phyloP scores from a whole-genome alignment of 2,329 filamentous ascomycete species.

The Aspergillus sp. region DNA sequence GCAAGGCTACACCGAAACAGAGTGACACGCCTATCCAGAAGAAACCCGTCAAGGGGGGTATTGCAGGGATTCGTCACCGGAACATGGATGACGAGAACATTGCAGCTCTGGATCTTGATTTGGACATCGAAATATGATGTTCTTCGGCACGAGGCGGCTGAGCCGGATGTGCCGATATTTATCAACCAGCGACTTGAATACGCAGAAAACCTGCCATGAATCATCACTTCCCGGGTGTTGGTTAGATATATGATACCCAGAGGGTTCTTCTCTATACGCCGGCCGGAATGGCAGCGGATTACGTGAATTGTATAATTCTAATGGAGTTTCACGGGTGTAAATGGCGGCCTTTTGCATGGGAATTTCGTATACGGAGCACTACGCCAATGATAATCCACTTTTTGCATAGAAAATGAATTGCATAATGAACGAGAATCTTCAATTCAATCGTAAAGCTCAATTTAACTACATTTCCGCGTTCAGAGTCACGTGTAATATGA shows the following conservation, averaged over 20 bases:
- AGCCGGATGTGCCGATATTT: too few relatives aligned
- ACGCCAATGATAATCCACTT: not conserved
- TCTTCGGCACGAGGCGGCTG: not conserved
- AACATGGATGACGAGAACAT: slow-evolving; percentile 91
- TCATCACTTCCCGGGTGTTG: not conserved
- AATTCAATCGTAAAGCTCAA: not conserved
- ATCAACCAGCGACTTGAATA: too few relatives aligned
- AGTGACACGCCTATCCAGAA: slow-evolving; percentile 32
- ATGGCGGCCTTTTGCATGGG: slow-evolving; percentile 1
- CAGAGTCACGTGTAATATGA: not conserved
- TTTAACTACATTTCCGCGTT: not conserved
- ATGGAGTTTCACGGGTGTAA: not conserved
- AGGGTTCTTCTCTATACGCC: not conserved
- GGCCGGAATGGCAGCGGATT: not conserved
- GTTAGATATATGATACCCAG: not conserved
- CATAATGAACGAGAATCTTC: not conserved
- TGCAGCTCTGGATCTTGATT: slow-evolving; percentile 77
- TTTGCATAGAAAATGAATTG: slow-evolving; percentile 1
- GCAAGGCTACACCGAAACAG: slow-evolving; percentile 46
- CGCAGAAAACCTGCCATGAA: not conserved
- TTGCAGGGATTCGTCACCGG: slow-evolving; percentile 66
- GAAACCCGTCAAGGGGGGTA: slow-evolving; percentile 36
- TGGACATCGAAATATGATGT: slow-evolving; percentile 75
- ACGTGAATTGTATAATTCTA: not conserved
- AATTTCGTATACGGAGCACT: not conserved